A percentile compares a stretch with the other conserved stretches of the same genome.
These are phyloP conservation scores for Fusarium sp. DNA, from an alignment of 2,329 filamentous ascomycete species.

Conservation along the genomic window DNA sequence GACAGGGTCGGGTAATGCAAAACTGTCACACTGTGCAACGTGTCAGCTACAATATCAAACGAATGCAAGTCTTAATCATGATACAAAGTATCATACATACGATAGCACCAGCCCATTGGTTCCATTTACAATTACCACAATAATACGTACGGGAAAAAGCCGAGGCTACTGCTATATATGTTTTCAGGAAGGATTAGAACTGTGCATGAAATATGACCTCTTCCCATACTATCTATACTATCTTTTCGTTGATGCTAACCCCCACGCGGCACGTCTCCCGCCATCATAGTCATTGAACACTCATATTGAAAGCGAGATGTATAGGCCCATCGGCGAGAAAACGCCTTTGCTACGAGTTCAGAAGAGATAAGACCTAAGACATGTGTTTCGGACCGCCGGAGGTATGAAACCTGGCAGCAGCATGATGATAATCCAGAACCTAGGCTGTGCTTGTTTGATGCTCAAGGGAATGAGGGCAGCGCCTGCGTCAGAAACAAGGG, in stretches of 20 bases:
- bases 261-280: conserved; percentile 25
- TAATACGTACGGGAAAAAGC: neutral
- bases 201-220: conserved; percentile 6
- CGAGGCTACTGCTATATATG: neutral
- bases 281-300: conserved; percentile 12
- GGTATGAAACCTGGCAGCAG: conserved; percentile 23
- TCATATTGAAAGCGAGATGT: neutral
- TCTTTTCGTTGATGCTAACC: neutral
- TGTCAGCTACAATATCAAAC: conserved; percentile 1
- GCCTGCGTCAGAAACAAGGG: conserved; percentile 17
- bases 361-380: neutral
- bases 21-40: conserved; percentile 9
- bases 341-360: neutral
- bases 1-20: conserved; percentile 5
- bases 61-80: neutral
- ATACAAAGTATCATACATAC: neutral
- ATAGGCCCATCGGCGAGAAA: neutral
- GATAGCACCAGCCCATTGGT: neutral
- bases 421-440: neutral
- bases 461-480: neutral
- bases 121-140: neutral
- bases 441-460: conserved; percentile 2
- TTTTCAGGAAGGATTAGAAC: conserved; percentile 21
- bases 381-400: neutral
- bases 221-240: neutral